Percentiles rank a stretch among this genome's conserved stretches.
Conservation (phyloP, 106 monocot genomes). For the Acanthochlamys bracteata region DNA sequence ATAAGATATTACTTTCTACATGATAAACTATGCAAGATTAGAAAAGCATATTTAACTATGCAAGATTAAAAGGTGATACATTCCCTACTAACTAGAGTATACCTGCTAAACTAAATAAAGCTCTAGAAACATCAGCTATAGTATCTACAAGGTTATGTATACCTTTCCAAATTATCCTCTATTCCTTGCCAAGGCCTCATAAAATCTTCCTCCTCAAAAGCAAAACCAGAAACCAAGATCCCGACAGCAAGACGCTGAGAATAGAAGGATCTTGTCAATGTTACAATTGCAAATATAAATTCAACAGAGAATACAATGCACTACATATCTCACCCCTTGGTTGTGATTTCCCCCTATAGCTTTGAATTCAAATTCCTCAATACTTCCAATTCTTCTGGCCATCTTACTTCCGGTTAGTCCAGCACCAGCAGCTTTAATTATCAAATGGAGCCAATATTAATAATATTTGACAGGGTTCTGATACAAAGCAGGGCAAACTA, state of each 20-base stretch:
- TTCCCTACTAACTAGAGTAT: too few relatives aligned
- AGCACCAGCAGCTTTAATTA: constrained; percentile 89
- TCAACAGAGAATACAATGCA: too few relatives aligned
- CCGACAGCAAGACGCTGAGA: constrained; percentile 84
- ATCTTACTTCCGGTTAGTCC: constrained; percentile 97
- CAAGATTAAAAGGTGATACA: too few relatives aligned
- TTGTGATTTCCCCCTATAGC: constrained; percentile 81
- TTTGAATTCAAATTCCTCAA: constrained; percentile 97
- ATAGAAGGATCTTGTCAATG: constrained; percentile 6
- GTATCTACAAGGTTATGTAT: background rate
- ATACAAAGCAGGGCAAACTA: too few relatives aligned
- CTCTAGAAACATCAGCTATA: background rate
- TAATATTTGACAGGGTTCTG: too few relatives aligned
- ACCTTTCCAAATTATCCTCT: constrained; percentile 80
- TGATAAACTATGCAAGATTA: too few relatives aligned
- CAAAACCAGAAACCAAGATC: constrained; percentile 86
- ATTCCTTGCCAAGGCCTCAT: constrained; percentile 70
- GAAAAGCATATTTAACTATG: too few relatives aligned
- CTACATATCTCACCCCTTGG: constrained; percentile 90
- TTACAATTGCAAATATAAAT: too few relatives aligned
- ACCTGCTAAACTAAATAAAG: background rate
- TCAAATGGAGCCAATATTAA: constrained; percentile 1
- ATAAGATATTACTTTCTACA: too few relatives aligned
- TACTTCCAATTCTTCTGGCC: constrained; percentile 83
- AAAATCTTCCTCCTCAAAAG: constrained; percentile 77